These are phyloP conservation scores for Citrus australasica DNA, from an alignment of 345 rosid species.

Conservation along the genomic window DNA sequence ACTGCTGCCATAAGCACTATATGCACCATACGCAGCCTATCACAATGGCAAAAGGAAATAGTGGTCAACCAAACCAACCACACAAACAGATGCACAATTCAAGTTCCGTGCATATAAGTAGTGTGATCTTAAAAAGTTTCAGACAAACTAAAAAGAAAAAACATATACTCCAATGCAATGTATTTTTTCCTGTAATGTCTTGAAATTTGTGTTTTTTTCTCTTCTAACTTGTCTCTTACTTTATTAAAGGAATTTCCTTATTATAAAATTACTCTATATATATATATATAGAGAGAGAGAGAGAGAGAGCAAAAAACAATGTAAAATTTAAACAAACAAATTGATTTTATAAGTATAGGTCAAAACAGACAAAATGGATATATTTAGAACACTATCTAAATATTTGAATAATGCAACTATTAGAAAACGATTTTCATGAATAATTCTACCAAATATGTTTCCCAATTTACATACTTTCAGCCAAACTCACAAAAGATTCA, in stretches of 20 bases:
- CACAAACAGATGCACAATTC: not conserved
- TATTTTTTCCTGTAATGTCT: too few species aligned
- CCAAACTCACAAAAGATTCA: not conserved
- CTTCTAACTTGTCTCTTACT: too few species aligned
- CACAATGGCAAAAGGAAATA: not conserved
- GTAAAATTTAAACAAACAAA: not conserved
- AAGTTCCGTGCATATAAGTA: not conserved
- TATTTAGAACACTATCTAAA: too few species aligned
- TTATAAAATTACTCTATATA: too few species aligned
- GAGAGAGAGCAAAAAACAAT: too few species aligned
- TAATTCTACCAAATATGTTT: not conserved
- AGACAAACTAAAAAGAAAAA: too few species aligned
- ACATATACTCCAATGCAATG: too few species aligned
- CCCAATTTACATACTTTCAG: not conserved
- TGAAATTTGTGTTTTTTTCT: too few species aligned
- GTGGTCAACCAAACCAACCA: not conserved
- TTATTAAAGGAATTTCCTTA: too few species aligned
- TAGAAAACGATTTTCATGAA: not conserved
- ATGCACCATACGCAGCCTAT: slow-evolving; percentile 77
- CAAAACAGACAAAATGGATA: not conserved
- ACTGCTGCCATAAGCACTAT: slow-evolving; percentile 64
- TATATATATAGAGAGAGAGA: too few species aligned
- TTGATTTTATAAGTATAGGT: not conserved
- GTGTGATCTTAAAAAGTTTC: too few species aligned
- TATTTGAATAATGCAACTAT: too few species aligned